These are phyloP conservation scores for Pseudozyma pruni DNA, from an alignment of 1,284 basidiomycete genomes.

Conservation along the genomic window DNA sequence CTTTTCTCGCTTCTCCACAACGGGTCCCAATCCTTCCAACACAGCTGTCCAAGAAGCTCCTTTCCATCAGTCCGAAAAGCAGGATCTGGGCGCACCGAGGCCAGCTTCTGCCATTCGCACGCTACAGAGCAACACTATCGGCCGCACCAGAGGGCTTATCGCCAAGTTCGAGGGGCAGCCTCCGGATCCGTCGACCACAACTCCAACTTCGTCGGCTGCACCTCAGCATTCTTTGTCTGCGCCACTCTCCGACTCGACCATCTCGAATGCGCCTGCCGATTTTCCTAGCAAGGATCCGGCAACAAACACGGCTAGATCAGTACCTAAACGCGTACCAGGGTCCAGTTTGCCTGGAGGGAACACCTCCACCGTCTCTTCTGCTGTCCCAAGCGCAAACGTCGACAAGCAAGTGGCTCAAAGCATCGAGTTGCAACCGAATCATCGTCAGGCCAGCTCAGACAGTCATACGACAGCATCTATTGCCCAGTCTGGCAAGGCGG, in stretches of 20 bases:
- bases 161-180: constrained; percentile 38
- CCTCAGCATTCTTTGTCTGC: constrained; percentile 14
- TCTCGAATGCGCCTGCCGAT: not conserved
- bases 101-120: constrained; percentile 10
- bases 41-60: constrained; percentile 7
- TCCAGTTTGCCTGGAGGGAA: constrained; percentile 20
- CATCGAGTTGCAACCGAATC: too few species aligned
- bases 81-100: constrained; percentile 3
- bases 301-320: constrained; percentile 1
- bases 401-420: too few species aligned
- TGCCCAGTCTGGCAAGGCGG: constrained; percentile 31
- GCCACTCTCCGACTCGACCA: not conserved
- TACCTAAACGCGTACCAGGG: constrained; percentile 32
- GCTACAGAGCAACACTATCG: constrained; percentile 6
- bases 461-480: constrained; percentile 13
- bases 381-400: too few species aligned
- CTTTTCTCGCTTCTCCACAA: constrained; percentile 54
- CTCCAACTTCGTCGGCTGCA: not conserved
- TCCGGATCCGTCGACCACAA: constrained; percentile 2
- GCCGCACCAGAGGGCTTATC: constrained; percentile 46
- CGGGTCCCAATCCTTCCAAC: constrained; percentile 13
- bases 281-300: constrained; percentile 1
- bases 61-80: constrained; percentile 18
- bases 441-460: constrained; percentile 16
- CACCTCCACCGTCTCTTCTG: not conserved